A percentile compares a stretch with the other conserved stretches of the same genome.
Conservation (phyloP, 495 filamentous ascomycete species). For the Melanomma pulvis-pyrius region DNA sequence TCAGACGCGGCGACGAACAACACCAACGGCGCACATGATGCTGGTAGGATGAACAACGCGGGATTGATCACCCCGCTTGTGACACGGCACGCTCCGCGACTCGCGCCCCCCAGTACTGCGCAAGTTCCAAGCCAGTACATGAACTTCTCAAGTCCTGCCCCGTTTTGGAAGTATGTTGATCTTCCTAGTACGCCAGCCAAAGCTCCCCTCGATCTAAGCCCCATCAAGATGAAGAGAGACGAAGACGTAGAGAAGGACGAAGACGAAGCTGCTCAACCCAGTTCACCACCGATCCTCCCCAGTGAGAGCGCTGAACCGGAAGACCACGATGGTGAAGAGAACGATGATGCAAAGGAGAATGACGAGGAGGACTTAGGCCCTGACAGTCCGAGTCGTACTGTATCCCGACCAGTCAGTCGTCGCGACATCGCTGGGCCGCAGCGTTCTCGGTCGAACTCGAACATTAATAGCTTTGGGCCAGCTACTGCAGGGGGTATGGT, state of each 20-base stretch:
- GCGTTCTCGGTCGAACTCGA: constrained; percentile 18
- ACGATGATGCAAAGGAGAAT: constrained; percentile 23
- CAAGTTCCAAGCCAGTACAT: constrained; percentile 93
- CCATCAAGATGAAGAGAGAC: constrained; percentile 44
- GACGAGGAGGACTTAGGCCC: constrained; percentile 31
- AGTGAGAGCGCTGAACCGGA: constrained; percentile 20
- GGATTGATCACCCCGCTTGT: constrained; percentile 81
- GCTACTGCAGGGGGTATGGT: constrained; percentile 27
- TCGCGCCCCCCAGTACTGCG: constrained; percentile 85
- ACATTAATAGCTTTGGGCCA: constrained; percentile 13
- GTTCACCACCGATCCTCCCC: constrained; percentile 37
- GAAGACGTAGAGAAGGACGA: constrained; percentile 26
- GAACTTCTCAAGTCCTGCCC: constrained; percentile 92
- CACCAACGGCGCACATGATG: constrained; percentile 37
- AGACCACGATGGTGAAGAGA: constrained; percentile 23
- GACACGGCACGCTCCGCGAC: constrained; percentile 74
- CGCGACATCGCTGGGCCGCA: constrained; percentile 16
- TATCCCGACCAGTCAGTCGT: constrained; percentile 36
- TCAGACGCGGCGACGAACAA: constrained; percentile 36
- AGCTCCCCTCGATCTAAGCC: constrained; percentile 61
- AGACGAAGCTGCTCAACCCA: constrained; percentile 27
- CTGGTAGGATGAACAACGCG: constrained; percentile 35
- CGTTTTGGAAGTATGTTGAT: constrained; percentile 90
- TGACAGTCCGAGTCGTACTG: constrained; percentile 38
- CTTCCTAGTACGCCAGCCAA: constrained; percentile 77